Base-by-base conservation (phyloP, 2,329 filamentous ascomycete species). In the Sclerotinia borealis region DNA sequence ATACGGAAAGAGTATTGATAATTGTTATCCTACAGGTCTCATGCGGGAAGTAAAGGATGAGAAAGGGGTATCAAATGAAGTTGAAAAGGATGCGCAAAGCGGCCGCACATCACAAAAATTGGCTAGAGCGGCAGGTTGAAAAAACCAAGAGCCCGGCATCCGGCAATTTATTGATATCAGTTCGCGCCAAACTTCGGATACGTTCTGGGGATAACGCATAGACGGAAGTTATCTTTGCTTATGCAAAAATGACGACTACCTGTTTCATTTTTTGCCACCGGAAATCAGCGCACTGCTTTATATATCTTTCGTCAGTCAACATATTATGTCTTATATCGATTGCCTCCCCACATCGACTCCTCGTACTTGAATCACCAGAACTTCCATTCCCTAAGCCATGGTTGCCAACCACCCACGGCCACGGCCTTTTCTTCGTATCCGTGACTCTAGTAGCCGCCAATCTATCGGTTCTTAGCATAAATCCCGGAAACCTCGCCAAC, bases 401-500 rank as follows among this genome's bases (percentile, higher is more conserved):
- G 31, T 43, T 43, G 6, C 52, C 52, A 56, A 15, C 37, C 37
- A 43, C 27, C 43, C 19, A 10, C 5, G 22, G 27, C n/a, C 37
- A 8, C 37, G 0, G 19, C 37, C 37, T 43, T 56, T 43, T 17
- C 13, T 25, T 43, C 19, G 7, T 56, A 43, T 56, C 52, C 19
- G 7, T 19, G 22, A 56, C 52, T 13, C 52, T 37, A 9, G 22
- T 43, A 43, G 43, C 37, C 19, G 13, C 52, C 37, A 56, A 31
- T 31, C 52, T 56, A 43, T 56, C 52, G 11, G 52, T 56, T 19
- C 25, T 56, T 27, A 56, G 22, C 52, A 56, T 56, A 11, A 56
- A 56, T 17, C 52, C 52, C 11, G 52, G 52, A 43, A 56, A 56
- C 13, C 52, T 56, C 27, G 52, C 52, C 52, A 56, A 43, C 52